Conservation (phyloP, 345 rosid genomes). For the Arabis hirsuta region DNA sequence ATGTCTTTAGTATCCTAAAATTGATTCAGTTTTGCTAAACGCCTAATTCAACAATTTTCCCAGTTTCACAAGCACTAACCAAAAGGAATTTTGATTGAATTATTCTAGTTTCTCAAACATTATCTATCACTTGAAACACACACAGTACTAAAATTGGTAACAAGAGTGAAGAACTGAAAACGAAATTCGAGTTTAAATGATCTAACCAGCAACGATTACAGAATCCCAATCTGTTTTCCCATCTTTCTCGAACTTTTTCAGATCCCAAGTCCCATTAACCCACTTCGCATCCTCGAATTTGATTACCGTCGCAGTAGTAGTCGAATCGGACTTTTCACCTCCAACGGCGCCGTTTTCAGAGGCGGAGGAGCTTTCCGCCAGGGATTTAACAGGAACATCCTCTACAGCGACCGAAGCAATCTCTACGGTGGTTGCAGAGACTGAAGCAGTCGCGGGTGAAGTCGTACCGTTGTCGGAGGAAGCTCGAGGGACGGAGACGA, state of each 20-base stretch:
- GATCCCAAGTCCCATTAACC: conserved; percentile 94
- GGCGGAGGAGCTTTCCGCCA: conserved; percentile 29
- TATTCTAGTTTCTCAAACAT: neutral
- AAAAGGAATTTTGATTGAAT: no score
- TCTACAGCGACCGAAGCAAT: neutral
- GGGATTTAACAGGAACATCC: conserved; percentile 16
- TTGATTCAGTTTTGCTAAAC: no score
- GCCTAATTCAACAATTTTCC: neutral
- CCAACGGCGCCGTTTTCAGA: conserved; percentile 35
- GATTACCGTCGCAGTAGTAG: conserved; percentile 39
- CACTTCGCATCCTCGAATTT: conserved; percentile 69
- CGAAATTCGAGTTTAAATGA: neutral
- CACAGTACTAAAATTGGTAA: neutral
- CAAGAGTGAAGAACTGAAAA: neutral
- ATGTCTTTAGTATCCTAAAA: no score
- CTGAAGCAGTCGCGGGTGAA: conserved; percentile 47
- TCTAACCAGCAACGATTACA: conserved; percentile 91
- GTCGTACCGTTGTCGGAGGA: conserved; percentile 63
- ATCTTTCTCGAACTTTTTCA: conserved; percentile 72
- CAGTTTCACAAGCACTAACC: neutral
- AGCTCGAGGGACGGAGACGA: conserved; percentile 47
- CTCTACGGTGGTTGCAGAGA: conserved; percentile 43
- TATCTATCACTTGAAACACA: neutral
- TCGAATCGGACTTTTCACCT: conserved; percentile 30
- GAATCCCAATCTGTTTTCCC: conserved; percentile 89